Conservation (phyloP, 805 yeast genomes). For the Cyberlindnera sargentensis region DNA sequence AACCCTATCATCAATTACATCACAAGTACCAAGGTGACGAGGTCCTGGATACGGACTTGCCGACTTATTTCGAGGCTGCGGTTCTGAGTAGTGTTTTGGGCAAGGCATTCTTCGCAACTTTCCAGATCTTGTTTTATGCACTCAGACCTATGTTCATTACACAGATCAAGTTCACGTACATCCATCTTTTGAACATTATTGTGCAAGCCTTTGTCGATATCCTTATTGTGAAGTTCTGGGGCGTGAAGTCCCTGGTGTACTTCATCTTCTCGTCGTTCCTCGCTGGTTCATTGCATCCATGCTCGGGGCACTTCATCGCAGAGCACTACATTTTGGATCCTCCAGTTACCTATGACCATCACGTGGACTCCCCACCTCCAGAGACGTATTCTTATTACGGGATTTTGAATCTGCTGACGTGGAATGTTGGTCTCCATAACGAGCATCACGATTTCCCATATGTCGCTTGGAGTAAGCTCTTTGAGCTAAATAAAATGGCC, state of each 20-base stretch:
- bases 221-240: slow-evolving; percentile 53
- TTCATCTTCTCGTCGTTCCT: slow-evolving; percentile 71
- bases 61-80: slow-evolving; percentile 71
- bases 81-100: slow-evolving; percentile 73
- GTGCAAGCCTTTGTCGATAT: slow-evolving; percentile 55
- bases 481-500: slow-evolving; percentile 58
- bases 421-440: slow-evolving; percentile 93
- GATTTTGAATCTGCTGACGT: slow-evolving; percentile 62
- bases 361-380: slow-evolving; percentile 43
- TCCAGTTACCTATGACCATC: slow-evolving; percentile 26
- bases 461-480: slow-evolving; percentile 81
- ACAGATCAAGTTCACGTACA: slow-evolving; percentile 61
- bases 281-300: slow-evolving; percentile 90
- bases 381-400: slow-evolving; percentile 93
- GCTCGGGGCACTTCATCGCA: slow-evolving; percentile 94
- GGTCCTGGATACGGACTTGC: slow-evolving; percentile 78
- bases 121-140: slow-evolving; percentile 85
- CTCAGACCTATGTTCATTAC: slow-evolving; percentile 84
- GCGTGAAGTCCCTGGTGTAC: slow-evolving; percentile 56
- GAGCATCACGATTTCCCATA: slow-evolving; percentile 96
- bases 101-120: slow-evolving; percentile 84
- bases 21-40: slow-evolving; percentile 89
- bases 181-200: slow-evolving; percentile 60
- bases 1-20: slow-evolving; percentile 84
- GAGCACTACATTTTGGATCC: slow-evolving; percentile 80